These are phyloP conservation scores for Ramaria sp. DNA, from an alignment of 768 basidiomycete species.

Conservation along the genomic window DNA sequence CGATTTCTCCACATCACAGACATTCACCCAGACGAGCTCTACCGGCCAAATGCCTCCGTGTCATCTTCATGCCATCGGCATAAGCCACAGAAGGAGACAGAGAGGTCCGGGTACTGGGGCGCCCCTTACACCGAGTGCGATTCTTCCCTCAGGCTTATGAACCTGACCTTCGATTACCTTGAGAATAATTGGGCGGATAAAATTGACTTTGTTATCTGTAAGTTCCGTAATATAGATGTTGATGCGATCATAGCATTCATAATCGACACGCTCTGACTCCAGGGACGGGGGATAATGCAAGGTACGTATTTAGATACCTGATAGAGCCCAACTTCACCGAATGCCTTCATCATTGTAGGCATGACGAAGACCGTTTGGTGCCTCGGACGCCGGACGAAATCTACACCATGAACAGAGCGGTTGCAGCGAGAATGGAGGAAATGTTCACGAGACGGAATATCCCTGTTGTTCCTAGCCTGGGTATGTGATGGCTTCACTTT, in stretches of 20 bases:
- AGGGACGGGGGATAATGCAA: constrained; percentile 76
- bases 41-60: constrained; percentile 37
- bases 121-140: constrained; percentile 66
- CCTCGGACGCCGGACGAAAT: constrained; percentile 79
- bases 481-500: constrained; percentile 22
- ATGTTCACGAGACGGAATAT: constrained; percentile 63
- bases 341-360: constrained; percentile 46
- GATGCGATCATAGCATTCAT: too few species aligned
- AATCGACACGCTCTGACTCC: neutral
- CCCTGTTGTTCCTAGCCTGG: constrained; percentile 72
- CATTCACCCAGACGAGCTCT: constrained; percentile 72
- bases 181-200: constrained; percentile 71
- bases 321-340: neutral
- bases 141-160: constrained; percentile 66
- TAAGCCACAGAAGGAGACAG: constrained; percentile 42
- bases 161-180: constrained; percentile 72
- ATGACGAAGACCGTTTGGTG: constrained; percentile 73
- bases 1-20: constrained; percentile 79
- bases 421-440: constrained; percentile 60
- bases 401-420: constrained; percentile 53
- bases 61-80: constrained; percentile 58
- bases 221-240: constrained; percentile 17
- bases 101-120: constrained; percentile 50
- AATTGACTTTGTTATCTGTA: constrained; percentile 86
- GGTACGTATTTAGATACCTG: constrained; percentile 29